Percentiles rank a stretch among this genome's conserved stretches.
Conservation (phyloP, 179 eudicot genomes). For the Silene vulgaris region DNA sequence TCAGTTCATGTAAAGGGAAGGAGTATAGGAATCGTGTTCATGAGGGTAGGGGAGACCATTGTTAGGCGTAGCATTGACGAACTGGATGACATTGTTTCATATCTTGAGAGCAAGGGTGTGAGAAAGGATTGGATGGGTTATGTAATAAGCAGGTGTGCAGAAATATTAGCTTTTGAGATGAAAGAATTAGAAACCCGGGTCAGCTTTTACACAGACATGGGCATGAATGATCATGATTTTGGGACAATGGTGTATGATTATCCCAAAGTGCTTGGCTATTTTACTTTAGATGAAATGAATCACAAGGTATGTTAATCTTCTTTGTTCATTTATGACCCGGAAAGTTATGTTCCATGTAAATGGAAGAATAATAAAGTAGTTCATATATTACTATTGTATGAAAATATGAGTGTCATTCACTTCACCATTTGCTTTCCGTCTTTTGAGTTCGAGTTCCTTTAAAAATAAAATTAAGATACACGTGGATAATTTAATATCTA, state of each 20-base stretch:
- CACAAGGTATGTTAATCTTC: constrained; percentile 49
- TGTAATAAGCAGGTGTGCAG: constrained; percentile 70
- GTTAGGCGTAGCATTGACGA: constrained; percentile 51
- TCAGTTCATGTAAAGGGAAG: constrained; percentile 68
- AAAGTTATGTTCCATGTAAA: constrained; percentile 2
- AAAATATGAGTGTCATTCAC: background rate
- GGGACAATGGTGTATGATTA: constrained; percentile 94
- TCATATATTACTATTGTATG: background rate
- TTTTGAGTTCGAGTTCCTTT: too few species aligned
- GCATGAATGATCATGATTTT: constrained; percentile 77
- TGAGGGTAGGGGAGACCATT: constrained; percentile 55
- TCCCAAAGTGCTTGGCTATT: constrained; percentile 79
- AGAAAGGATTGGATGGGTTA: constrained; percentile 87
- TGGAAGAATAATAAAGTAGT: background rate
- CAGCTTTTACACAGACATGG: constrained; percentile 72
- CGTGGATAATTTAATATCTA: too few species aligned
- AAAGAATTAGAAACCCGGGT: constrained; percentile 65
- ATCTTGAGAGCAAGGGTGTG: constrained; percentile 71
- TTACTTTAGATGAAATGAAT: constrained; percentile 75
- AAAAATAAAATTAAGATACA: too few species aligned
- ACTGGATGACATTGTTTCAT: constrained; percentile 59
- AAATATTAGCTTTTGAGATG: constrained; percentile 64
- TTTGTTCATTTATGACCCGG: background rate
- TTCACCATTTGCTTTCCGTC: background rate
- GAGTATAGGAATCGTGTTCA: constrained; percentile 57